These are phyloP conservation scores for Fraxinus floribunda DNA, from an alignment of 305 asterid genomes.

Conservation along the genomic window DNA sequence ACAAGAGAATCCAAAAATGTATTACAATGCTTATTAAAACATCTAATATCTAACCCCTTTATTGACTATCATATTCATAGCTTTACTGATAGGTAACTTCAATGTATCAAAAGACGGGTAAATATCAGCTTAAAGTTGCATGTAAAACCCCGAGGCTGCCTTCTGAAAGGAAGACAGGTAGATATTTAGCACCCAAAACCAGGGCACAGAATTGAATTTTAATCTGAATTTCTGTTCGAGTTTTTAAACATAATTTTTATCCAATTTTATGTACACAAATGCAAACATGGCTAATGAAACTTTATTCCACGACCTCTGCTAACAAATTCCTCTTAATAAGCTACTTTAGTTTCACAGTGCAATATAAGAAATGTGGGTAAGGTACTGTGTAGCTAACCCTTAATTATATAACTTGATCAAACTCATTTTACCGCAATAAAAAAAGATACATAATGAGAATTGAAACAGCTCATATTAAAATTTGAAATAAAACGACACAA, in stretches of 20 bases:
- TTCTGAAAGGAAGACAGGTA: neutral
- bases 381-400: neutral
- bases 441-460: neutral
- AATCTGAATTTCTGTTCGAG: neutral
- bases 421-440: neutral
- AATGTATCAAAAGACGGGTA: neutral
- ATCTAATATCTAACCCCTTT: neutral
- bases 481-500: neutral
- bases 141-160: neutral
- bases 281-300: neutral
- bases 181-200: neutral
- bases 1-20: neutral
- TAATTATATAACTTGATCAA: neutral
- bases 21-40: neutral
- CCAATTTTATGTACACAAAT: neutral
- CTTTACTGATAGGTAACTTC: neutral
- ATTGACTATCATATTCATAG: neutral
- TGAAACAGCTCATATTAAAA: neutral
- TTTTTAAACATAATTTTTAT: no score
- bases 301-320: neutral
- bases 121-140: neutral
- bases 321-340: neutral
- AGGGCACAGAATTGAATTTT: neutral
- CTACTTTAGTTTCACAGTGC: neutral
- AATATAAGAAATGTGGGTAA: neutral